Evolutionary conservation across 2,329 filamentous ascomycete species (phyloP), one percentile per base, ranked within the genome.

Genomic region (Rachicladosporium sp.): DNA sequence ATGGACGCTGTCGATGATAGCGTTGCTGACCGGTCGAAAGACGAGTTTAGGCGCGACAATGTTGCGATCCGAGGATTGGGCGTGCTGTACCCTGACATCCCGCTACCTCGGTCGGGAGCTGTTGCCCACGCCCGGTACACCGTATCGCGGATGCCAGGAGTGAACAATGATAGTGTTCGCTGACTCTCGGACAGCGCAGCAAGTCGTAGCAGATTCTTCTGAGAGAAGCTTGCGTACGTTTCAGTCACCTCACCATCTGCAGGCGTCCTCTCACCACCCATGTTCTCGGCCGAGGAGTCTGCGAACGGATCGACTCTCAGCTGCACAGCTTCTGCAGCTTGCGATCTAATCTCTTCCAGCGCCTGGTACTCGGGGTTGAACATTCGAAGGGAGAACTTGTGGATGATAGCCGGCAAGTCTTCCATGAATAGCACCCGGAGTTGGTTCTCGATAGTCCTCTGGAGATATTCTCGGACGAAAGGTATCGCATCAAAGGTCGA

Each of bases 401-500:
- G 91, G 45, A 98, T 94, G 43, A 96, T 96, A 36, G 89, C 88
- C 1, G 91, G 91, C 15, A 98, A 66, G 59, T 98, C 91, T 47
- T 98, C 89, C 87, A 96, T 96, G 70, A 98, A 93, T 48, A 98
- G 60, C 39, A 88, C 86, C 23, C 91, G 79, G 45, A 98, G 66
- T 61, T 96, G 91, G 37, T 77, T 82, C 64, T 98, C 91, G 52
- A 98, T 98, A 45, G 89, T 93, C 59, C 85, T 82, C 58, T 98
- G 91, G 41, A 98, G 68, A 60, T 96, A 96, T 61, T 98, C 88
- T 50, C 91, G 82, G 46, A 98, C 91, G 57, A 98, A 98, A 33
- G 91, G 89, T 54, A 98, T 98, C 9, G 89, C 94, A 66, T 98
- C 91, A 62, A 98, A 98, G 33, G 91, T 98, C 50, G 89, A 96